Base-by-base conservation (phyloP, 2,329 filamentous ascomycete genomes). In the Fusarium pilosicola region DNA sequence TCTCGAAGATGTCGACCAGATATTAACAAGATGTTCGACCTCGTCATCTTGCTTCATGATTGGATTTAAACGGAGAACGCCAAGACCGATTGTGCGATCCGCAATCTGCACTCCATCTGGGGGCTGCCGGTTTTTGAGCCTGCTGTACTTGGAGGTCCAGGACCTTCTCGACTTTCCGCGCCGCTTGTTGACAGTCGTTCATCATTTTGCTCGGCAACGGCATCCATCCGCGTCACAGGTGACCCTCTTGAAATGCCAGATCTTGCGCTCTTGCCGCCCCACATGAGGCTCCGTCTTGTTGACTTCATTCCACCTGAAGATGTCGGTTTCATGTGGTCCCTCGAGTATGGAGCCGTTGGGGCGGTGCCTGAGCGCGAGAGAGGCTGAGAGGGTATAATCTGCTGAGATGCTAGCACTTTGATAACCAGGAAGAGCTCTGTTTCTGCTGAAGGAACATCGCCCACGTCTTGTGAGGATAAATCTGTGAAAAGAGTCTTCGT, bases 401-500 rank as follows among this genome's bases (percentile, higher is more conserved):
- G 87, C 65, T 90, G 87, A 1, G 85, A 82, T 7, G 91, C 88
- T 55, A 94, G 88, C 13, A 98, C 89, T 77, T 93, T 94, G 73
- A 96, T 92, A 7, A 98, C 91, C 4, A 99, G 87, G 80, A 93
- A 98, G 26, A 98, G 84, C 58, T 94, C 92, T 7, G 90, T 89
- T 54, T 93, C 92, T 14, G 89, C 87, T 6, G 92, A 86, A 2
- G 88, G 84, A 2, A 85, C 81, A 55, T 91, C 90, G 30, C 90
- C 90, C 66, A 91, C 87, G 77, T 98, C 95, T 55, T 91, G 88
- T 2, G 93, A 89, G 44, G 91, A 94, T 24, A 99, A 85, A 77
- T 98, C 95, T 6, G 94, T 92, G 76, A 98, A 98, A 5, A 99
- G 86, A 0, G 95, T 97, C 79, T 93, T 94, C 79, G 95, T 89